phyloP scores from a whole-genome alignment of 2,329 filamentous ascomycete species.

The Harringtonia aguacate region DNA sequence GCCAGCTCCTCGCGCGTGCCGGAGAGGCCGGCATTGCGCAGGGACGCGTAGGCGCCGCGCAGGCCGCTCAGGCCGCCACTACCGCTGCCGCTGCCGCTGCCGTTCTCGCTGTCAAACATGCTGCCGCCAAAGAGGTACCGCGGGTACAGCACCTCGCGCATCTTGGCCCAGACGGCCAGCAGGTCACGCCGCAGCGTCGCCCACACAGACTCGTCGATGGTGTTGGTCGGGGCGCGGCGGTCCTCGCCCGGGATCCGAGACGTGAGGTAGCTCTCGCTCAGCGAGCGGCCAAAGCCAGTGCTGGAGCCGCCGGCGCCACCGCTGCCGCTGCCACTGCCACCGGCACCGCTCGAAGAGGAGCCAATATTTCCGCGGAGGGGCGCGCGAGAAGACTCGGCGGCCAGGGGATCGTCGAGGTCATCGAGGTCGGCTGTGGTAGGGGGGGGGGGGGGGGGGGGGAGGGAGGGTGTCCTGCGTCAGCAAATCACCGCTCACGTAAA shows the following conservation, averaged over 20 bases:
- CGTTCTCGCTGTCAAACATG: slow-evolving; percentile 46
- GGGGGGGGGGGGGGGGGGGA: too few relatives aligned
- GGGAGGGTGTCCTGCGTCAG: too few relatives aligned
- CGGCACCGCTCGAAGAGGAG: slow-evolving; percentile 13
- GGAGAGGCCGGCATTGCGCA: slow-evolving; percentile 46
- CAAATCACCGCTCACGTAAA: background rate
- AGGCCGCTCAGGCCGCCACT: slow-evolving; percentile 17
- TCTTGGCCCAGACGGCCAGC: slow-evolving; percentile 91
- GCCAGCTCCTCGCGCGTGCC: slow-evolving; percentile 53
- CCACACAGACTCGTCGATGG: slow-evolving; percentile 96
- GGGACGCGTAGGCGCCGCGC: slow-evolving; percentile 50
- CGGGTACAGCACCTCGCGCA: slow-evolving; percentile 93
- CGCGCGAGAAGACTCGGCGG: slow-evolving; percentile 57
- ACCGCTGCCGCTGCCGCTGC: slow-evolving; percentile 13
- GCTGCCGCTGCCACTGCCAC: background rate
- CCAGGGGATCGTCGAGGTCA: slow-evolving; percentile 83
- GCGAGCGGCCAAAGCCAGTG: slow-evolving; percentile 34
- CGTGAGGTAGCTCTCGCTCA: slow-evolving; percentile 75
- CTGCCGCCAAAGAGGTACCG: slow-evolving; percentile 75
- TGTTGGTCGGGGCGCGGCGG: slow-evolving; percentile 78
- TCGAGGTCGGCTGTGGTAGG: slow-evolving; percentile 81
- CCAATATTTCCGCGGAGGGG: slow-evolving; percentile 80
- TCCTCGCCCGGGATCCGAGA: slow-evolving; percentile 89
- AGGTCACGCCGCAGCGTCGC: slow-evolving; percentile 90
- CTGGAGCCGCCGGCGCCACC: background rate